Evolutionary conservation across 179 eudicot species (phyloP).

Genomic region (Beta macrorhiza): DNA sequence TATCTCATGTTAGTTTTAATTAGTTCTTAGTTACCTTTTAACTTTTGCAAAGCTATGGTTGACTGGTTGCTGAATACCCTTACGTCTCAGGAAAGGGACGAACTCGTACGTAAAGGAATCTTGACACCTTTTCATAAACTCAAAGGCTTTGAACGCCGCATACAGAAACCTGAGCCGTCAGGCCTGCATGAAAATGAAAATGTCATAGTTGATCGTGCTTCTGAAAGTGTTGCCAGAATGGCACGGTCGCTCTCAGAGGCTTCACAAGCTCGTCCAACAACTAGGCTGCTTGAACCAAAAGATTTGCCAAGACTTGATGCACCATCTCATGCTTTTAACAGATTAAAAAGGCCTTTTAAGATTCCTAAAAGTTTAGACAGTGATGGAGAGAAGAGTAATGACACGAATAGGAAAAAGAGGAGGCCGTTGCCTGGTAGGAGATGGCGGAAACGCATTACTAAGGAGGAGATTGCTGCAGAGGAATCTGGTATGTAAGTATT

Average conservation of each 20-base stretch:
- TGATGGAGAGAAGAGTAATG: slow-evolving; percentile 49
- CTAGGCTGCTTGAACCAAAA: slow-evolving; percentile 67
- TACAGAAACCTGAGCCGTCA: slow-evolving; percentile 63
- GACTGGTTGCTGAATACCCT: slow-evolving; percentile 28
- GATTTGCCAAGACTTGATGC: slow-evolving; percentile 75
- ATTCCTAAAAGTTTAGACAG: slow-evolving; percentile 37
- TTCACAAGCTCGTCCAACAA: slow-evolving; percentile 82
- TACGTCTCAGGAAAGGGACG: slow-evolving; percentile 85
- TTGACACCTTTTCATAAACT: slow-evolving; percentile 96
- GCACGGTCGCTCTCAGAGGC: slow-evolving; percentile 70
- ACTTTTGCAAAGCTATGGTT: not conserved
- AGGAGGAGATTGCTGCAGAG: slow-evolving; percentile 42
- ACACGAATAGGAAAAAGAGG: slow-evolving; percentile 50
- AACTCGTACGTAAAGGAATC: slow-evolving; percentile 84
- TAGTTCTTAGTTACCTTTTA: not conserved
- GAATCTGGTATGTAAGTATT: slow-evolving; percentile 53
- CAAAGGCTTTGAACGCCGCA: slow-evolving; percentile 88
- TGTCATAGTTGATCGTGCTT: slow-evolving; percentile 45
- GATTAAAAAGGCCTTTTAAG: slow-evolving; percentile 58
- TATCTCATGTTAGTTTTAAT: not conserved
- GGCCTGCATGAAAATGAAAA: slow-evolving; percentile 32
- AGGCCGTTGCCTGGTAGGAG: slow-evolving; percentile 80
- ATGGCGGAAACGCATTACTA: slow-evolving; percentile 68
- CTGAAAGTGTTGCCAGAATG: slow-evolving; percentile 65
- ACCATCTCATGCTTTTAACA: slow-evolving; percentile 70